Evolutionary conservation across 2,329 filamentous ascomycete species (phyloP), one percentile per base, ranked within the genome.

Genomic region (Ophiostoma perfectum): DNA sequence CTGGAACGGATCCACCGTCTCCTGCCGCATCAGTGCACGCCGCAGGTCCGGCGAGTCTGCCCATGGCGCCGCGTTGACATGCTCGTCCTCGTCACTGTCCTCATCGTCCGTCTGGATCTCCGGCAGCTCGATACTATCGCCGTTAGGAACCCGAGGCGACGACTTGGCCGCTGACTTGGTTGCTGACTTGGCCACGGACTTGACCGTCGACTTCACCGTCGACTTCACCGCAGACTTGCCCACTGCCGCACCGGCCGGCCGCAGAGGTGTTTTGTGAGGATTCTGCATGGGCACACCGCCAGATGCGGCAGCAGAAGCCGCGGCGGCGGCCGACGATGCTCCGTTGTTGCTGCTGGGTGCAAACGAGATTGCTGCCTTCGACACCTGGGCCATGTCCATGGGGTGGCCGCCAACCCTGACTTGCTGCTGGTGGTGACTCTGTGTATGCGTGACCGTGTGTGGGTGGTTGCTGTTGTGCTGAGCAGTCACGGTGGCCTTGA

Each of bases 41-140:
- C 89, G 87, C 63, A 99, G 85, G 71, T 92, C 90, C 11, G 94
- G 93, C 2, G 92, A 92, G 75, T 97, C 90, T 4, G 92, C 93
- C 95, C 95, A 99, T 7, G 87, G 86, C 2, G 92, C 91, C 16
- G 92, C 86, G 67, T 75, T 75, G 42, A 78, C 75, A 38, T 78
- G 75, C 64, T 83, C 78, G 64, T 80, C 80, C 45, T 70, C 68
- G 36, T 83, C 84, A 45, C 80, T 80, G 70, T 96, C 92, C 74
- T 97, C 93, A 42, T 92, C 93, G 76, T 99, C 96, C 1, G 95
- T 98, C 72, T 93, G 88, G 73, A 99, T 98, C 73, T 99, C 95
- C 0, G 95, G 94, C 3, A 99, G 86, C 73, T 95, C 90, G 74
- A 99, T 97, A 66, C 86, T 86, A 70, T 99, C 95, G 70, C 93